These are phyloP conservation scores for Penicillium verhagenii DNA, from an alignment of 495 filamentous ascomycete species.

Conservation along the genomic window DNA sequence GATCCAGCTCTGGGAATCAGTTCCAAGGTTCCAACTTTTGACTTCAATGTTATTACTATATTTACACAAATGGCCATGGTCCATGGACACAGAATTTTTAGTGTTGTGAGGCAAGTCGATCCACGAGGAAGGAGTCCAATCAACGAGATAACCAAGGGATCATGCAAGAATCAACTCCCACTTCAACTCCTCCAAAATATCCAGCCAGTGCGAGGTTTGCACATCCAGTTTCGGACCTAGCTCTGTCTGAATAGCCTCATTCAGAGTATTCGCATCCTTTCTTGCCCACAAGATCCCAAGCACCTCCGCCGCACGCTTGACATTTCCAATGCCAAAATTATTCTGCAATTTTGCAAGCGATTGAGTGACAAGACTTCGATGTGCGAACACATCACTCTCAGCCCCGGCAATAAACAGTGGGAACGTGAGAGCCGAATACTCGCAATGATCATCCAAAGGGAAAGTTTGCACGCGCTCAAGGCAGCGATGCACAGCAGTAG, in stretches of 20 bases:
- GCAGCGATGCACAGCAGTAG: conserved; percentile 28
- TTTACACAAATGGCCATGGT: too few relatives aligned
- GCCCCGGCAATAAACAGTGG: conserved; percentile 44
- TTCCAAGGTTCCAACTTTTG: too few relatives aligned
- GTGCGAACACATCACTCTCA: conserved; percentile 26
- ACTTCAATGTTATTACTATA: too few relatives aligned
- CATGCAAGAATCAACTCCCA: conserved; percentile 46
- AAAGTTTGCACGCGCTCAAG: conserved; percentile 28
- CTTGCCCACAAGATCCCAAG: conserved; percentile 35
- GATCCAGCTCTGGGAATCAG: too few relatives aligned
- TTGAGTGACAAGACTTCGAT: conserved; percentile 28
- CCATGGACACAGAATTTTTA: too few relatives aligned
- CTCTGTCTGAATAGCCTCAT: not conserved
- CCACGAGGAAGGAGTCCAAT: too few relatives aligned
- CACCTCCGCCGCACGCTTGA: conserved; percentile 40
- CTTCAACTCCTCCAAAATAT: conserved; percentile 38
- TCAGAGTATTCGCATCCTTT: conserved; percentile 13
- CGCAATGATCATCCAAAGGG: conserved; percentile 38
- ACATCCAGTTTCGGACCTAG: not conserved
- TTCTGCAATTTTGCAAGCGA: conserved; percentile 32
- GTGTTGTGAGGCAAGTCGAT: too few relatives aligned
- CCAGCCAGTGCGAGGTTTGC: conserved; percentile 36
- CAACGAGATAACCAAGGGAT: too few relatives aligned
- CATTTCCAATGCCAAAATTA: conserved; percentile 48
- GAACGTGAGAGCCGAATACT: conserved; percentile 46